A percentile compares a stretch with the other conserved stretches of the same genome.
Evolutionary conservation across 352 stramenopile genomes (phyloP).

Genomic region (Globisporangium splendens): DNA sequence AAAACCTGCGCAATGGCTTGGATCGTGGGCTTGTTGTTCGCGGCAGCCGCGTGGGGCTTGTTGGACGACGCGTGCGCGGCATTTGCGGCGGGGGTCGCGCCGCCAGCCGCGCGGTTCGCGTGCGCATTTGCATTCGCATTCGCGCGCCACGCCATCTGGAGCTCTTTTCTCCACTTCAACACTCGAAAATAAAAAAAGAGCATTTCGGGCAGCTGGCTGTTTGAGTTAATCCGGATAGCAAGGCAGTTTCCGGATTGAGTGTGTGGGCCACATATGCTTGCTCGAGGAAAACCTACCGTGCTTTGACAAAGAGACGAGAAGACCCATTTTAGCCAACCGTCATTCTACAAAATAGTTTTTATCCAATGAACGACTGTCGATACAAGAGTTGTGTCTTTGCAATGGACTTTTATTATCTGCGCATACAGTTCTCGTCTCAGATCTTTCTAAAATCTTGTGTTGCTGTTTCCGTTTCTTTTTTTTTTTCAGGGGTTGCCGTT

Average conservation of each 20-base stretch:
- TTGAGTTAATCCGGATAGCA: neutral
- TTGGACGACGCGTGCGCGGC: constrained; percentile 4
- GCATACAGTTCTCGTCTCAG: neutral
- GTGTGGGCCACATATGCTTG: too few relatives aligned
- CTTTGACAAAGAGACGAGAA: too few relatives aligned
- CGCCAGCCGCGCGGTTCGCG: constrained; percentile 12
- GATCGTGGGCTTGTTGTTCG: constrained; percentile 55
- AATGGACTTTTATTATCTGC: neutral
- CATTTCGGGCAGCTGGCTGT: neutral
- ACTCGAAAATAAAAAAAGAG: neutral
- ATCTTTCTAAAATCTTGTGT: constrained; percentile 13
- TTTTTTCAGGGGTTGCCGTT: neutral
- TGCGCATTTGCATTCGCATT: too few relatives aligned
- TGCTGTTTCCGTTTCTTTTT: constrained; percentile 7
- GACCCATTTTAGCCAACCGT: too few relatives aligned
- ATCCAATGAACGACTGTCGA: too few relatives aligned
- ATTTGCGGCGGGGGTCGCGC: neutral
- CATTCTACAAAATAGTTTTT: too few relatives aligned
- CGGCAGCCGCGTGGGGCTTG: constrained; percentile 13
- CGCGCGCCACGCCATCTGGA: constrained; percentile 29
- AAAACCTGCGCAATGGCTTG: constrained; percentile 55
- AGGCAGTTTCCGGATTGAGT: neutral
- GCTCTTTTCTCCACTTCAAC: constrained; percentile 10
- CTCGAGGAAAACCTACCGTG: too few relatives aligned
- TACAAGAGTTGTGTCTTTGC: too few relatives aligned